Conservation (phyloP, 805 yeast genomes). For the Wickerhamomyces queroliae region DNA sequence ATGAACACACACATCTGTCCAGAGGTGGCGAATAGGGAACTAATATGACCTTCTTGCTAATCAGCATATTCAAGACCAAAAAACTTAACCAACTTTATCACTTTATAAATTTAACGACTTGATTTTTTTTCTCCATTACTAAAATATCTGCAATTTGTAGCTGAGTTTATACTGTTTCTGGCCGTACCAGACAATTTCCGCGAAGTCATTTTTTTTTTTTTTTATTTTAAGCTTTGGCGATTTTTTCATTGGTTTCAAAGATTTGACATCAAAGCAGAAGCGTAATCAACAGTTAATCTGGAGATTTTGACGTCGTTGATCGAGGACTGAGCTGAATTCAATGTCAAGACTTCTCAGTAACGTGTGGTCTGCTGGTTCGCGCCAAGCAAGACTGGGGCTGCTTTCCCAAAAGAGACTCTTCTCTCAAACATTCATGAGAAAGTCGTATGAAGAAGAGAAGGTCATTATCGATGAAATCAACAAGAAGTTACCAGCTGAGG, state of each 20-base stretch:
- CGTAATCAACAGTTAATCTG: background rate
- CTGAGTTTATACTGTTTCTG: no score
- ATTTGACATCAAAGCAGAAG: background rate
- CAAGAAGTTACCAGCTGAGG: constrained; percentile 41
- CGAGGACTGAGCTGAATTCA: background rate
- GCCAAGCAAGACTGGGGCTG: constrained; percentile 6
- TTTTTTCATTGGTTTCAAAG: background rate
- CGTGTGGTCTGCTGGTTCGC: constrained; percentile 7
- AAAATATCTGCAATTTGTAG: background rate
- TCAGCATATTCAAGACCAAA: no score
- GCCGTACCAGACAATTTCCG: background rate
- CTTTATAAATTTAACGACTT: background rate
- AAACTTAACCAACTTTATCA: no score
- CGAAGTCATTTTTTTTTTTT: background rate
- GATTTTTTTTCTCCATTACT: background rate
- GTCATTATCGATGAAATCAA: constrained; percentile 57
- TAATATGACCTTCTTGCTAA: background rate
- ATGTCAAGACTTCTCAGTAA: constrained; percentile 16
- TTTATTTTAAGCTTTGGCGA: no score
- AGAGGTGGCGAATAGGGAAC: background rate
- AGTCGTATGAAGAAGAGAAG: constrained; percentile 69
- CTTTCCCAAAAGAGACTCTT: constrained; percentile 22
- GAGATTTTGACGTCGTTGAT: background rate
- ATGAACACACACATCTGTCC: constrained; percentile 14
- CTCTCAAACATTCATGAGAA: constrained; percentile 24